Conservation (phyloP, 2,329 filamentous ascomycete genomes). For the Didymellaceae sp. region DNA sequence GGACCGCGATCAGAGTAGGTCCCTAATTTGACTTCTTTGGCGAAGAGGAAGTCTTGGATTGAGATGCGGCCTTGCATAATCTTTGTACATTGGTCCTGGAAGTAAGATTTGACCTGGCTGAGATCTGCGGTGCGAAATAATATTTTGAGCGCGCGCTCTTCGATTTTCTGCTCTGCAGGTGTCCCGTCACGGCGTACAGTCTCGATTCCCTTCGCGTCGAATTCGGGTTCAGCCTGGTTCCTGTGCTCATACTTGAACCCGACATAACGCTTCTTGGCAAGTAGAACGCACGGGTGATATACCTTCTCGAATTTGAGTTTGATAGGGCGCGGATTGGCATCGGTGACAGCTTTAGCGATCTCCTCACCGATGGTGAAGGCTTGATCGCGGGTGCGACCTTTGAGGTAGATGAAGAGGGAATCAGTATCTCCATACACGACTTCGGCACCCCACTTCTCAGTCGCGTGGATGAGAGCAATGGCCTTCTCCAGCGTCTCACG, state of each 20-base stretch:
- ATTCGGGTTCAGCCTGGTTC: constrained; percentile 79
- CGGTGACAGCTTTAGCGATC: constrained; percentile 85
- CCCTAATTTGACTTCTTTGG: constrained; percentile 87
- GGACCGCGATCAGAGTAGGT: constrained; percentile 83
- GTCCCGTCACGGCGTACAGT: constrained; percentile 95
- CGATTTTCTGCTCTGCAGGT: constrained; percentile 93
- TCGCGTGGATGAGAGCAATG: constrained; percentile 89
- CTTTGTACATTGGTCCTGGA: constrained; percentile 87
- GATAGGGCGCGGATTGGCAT: constrained; percentile 87
- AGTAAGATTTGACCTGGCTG: constrained; percentile 86
- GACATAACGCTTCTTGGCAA: constrained; percentile 97
- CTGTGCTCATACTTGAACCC: constrained; percentile 93
- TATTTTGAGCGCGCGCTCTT: constrained; percentile 87
- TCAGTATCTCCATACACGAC: constrained; percentile 99
- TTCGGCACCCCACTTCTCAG: constrained; percentile 87
- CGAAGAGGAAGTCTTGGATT: constrained; percentile 95
- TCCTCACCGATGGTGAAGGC: constrained; percentile 93
- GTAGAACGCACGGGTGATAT: constrained; percentile 90
- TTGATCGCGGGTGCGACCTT: constrained; percentile 83
- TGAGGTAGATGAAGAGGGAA: constrained; percentile 88
- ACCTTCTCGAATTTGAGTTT: constrained; percentile 99
- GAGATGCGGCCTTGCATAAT: constrained; percentile 89
- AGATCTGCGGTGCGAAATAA: constrained; percentile 91
- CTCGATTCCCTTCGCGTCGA: constrained; percentile 98
- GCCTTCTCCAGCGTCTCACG: constrained; percentile 93